Evolutionary conservation across 352 stramenopile species (phyloP), one percentile per base, ranked within the genome.

Genomic region (Saprolegnia diclina): DNA sequence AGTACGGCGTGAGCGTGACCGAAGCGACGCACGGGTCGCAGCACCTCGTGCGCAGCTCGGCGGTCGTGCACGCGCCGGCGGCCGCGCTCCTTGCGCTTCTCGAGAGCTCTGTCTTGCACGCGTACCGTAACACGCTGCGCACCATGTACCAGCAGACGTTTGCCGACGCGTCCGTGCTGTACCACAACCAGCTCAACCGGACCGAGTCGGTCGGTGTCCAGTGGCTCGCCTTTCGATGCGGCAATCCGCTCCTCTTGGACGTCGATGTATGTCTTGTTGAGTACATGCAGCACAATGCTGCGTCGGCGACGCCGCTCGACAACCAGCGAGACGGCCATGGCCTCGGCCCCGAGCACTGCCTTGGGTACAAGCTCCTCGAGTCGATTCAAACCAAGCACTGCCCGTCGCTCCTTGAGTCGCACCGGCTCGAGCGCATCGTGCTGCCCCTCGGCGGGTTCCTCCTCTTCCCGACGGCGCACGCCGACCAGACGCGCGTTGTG

Each of bases 81-180:
- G 73, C 83, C 37, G 75, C 66, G 16, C 77, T 93, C 22, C 77
- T 93, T 21, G 78, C 83, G 73, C 77, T 75, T 26, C 71, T 93
- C 40, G 85, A 90, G 57, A 76, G 80, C 32, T 82, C 81, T 16
- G 72, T 76, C 6, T 72, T 79, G 22, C 82, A 80, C 32, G 75
- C 77, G 22, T 79, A 91, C 65, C 78, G 83, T 19, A 91, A 81
- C 48, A 87, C 89, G 65, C 88, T 77, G 35, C 83, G 85, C 69
- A 85, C 87, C 66, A 88, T 92, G 29, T 91, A 92, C 72, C 80
- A 83, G 29, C 78, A 75, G 29, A 74, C 90, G 45, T 73, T 94
- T 32, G 77, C 80, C 52, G 82, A 92, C 64, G 87, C 82, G n/a
- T 80, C 78, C 0, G 82, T 91, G 57, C 82, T 93, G n/a, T 90